phyloP scores from a whole-genome alignment of 1,284 basidiomycete genomes.

The Pseudozyma tsukubaensis region DNA sequence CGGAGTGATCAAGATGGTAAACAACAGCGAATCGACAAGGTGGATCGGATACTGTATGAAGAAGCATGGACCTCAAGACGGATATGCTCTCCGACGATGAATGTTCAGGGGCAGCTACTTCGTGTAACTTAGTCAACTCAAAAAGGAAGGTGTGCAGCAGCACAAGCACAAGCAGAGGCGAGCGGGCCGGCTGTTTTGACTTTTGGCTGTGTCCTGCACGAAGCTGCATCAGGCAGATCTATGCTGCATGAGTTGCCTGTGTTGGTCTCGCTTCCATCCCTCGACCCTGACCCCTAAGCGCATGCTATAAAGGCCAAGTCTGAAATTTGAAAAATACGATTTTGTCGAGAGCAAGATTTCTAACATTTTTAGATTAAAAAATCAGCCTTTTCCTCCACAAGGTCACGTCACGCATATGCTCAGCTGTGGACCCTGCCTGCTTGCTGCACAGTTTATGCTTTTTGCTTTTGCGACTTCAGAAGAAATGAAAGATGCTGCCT shows the following conservation, averaged over 20 bases:
- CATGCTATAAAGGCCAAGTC: slow-evolving; percentile 1
- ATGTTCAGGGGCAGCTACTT: slow-evolving; percentile 7
- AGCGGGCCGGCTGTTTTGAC: background rate
- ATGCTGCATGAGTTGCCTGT: slow-evolving; percentile 9
- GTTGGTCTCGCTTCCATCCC: slow-evolving; percentile 26
- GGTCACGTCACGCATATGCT: background rate
- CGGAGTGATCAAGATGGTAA: no score
- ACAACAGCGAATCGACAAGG: no score
- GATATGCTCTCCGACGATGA: background rate
- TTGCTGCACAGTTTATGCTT: background rate
- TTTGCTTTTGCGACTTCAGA: background rate
- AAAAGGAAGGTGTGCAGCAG: no score
- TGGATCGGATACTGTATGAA: no score
- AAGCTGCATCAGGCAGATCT: slow-evolving; percentile 15
- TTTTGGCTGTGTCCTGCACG: slow-evolving; percentile 11
- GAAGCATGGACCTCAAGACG: no score
- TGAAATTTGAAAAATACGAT: background rate
- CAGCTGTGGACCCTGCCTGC: slow-evolving; percentile 1
- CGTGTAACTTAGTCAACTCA: slow-evolving; percentile 7
- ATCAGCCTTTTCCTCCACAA: background rate
- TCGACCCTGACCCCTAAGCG: slow-evolving; percentile 16
- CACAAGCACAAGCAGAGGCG: background rate
- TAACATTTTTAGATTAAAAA: background rate
- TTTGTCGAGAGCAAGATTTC: no score
- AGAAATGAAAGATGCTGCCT: background rate